phyloP scores from a whole-genome alignment of 495 filamentous ascomycete genomes.

The Letharia columbiana region DNA sequence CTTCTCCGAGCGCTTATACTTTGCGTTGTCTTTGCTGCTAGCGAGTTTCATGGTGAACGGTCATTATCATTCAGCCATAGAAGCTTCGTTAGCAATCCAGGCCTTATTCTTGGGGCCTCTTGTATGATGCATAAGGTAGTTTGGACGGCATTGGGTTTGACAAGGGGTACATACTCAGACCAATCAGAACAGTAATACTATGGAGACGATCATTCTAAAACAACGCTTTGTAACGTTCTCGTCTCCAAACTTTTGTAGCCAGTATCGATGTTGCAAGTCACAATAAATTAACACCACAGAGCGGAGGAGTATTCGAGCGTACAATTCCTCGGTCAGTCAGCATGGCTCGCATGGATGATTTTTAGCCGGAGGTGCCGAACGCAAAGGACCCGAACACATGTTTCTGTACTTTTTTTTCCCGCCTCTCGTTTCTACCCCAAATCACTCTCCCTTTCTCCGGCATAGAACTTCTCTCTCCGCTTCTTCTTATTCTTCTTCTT shows the following conservation, averaged over 20 bases:
- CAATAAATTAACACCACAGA: background rate
- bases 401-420: background rate
- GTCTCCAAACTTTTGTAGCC: background rate
- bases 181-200: background rate
- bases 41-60: background rate
- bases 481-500: background rate
- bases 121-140: background rate
- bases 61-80: background rate
- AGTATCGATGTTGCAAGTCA: background rate
- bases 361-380: background rate
- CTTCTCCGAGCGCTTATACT: background rate
- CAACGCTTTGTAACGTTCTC: no score
- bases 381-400: background rate
- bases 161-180: background rate
- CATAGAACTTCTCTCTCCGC: background rate
- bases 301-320: background rate
- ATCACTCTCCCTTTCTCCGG: background rate
- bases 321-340: no score
- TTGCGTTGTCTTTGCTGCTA: constrained; percentile 2
- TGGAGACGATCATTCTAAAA: background rate
- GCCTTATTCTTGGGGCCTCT: background rate
- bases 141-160: background rate
- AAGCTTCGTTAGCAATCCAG: background rate
- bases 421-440: background rate
- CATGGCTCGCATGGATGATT: no score